Evolutionary conservation across 2,329 filamentous ascomycete species (phyloP), one percentile per base, ranked within the genome.

Genomic region (Fusarium piperis): DNA sequence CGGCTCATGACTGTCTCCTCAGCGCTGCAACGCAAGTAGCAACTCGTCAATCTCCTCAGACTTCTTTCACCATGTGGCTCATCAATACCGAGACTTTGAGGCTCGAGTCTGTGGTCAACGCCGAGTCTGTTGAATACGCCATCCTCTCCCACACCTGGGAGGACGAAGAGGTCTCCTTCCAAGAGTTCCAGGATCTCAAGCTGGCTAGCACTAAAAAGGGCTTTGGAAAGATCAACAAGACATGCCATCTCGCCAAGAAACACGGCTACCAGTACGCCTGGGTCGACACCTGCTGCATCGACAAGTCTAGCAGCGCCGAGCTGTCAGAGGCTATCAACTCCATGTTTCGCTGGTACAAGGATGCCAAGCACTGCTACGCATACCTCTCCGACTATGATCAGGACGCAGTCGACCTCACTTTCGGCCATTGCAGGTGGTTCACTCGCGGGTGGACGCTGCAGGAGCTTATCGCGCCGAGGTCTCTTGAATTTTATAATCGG

Each of bases 121-220:
- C 46, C 16, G 26, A 61, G 8, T 30, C 62, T 6, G 78, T 77
- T 0, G 58, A 66, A 0, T 80, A 79, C 20, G 78, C 76, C 26
- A 80, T 80, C 20, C 71, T 80, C 4, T 80, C 78, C 0, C 78
- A 80, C 33, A 79, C 77, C 1, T 80, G 78, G 78, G 73, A 71
- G 20, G 35, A 57, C 9, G 74, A 72, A 26, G 78, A 80, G 62
- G 68, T 79, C 10, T 62, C 64, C 1, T 74, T 79, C 32, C 66
- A 77, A 33, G 77, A 79, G 28, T 62, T 79, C 18, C 30, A 52
- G 5, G 28, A 38, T 6, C 55, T 48, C 4, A 23, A 11, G 33
- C 36, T n/a, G 12, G 59, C 53, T 46, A 9, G 48, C 58, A 13
- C 23, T 6, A 65, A 56, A 3, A 28, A 56, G 2, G 71, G 72